Evolutionary conservation across 805 yeast genomes (phyloP).

Genomic region (Schwanniomyces polymorphus): DNA sequence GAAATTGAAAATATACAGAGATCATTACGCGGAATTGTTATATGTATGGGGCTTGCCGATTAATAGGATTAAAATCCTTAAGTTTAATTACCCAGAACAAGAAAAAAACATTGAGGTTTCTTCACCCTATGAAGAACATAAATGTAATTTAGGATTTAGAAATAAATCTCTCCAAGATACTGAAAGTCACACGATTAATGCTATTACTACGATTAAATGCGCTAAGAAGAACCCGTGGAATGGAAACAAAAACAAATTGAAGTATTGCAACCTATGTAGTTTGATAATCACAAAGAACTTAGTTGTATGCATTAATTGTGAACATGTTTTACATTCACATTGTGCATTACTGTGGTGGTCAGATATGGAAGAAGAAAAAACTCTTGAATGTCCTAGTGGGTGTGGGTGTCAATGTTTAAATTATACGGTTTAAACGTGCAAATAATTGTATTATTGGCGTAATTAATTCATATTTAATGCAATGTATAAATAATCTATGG

Average conservation of each 20-base stretch:
- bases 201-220: conserved; percentile 22
- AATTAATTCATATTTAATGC: neutral
- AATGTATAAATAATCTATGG: conserved; percentile 9
- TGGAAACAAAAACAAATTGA: conserved; percentile 18
- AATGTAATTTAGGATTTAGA: conserved; percentile 32
- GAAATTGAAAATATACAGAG: conserved; percentile 47
- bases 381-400: conserved; percentile 71
- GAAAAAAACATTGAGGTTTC: conserved; percentile 5
- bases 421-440: conserved; percentile 8
- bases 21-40: conserved; percentile 74
- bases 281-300: conserved; percentile 58
- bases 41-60: conserved; percentile 83
- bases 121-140: conserved; percentile 31
- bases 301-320: conserved; percentile 71
- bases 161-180: conserved; percentile 16
- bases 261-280: conserved; percentile 67
- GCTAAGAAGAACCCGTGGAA: conserved; percentile 32
- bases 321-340: conserved; percentile 72
- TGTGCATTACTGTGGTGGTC: conserved; percentile 87
- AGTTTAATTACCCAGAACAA: conserved; percentile 52
- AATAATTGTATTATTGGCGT: too few relatives aligned
- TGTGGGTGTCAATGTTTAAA: conserved; percentile 77
- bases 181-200: conserved; percentile 20
- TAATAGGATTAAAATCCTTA: conserved; percentile 75
- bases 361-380: conserved; percentile 16